Conservation (phyloP, 805 yeast species). For the Wickerhamiella bombiphila region DNA sequence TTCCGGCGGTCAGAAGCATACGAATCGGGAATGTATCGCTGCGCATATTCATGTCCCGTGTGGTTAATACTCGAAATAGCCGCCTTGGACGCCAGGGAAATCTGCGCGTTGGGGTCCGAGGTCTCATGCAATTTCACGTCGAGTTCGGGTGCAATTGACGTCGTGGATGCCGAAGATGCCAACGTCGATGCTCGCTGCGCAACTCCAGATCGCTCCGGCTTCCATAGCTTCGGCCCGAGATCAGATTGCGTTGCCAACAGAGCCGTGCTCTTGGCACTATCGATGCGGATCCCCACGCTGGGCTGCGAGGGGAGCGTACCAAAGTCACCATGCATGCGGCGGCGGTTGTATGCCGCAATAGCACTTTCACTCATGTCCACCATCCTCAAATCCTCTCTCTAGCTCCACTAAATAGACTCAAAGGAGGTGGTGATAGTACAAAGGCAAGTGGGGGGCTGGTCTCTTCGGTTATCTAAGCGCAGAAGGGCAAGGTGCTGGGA, state of each 20-base stretch:
- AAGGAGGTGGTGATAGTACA: too few relatives aligned
- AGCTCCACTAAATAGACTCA: too few relatives aligned
- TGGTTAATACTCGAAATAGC: constrained; percentile 22
- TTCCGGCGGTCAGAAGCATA: constrained; percentile 20
- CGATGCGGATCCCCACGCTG: constrained; percentile 23
- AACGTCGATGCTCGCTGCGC: constrained; percentile 25
- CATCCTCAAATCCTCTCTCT: too few relatives aligned
- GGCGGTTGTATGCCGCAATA: constrained; percentile 24
- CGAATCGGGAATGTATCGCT: constrained; percentile 24
- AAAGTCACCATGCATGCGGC: constrained; percentile 23
- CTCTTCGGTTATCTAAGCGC: too few relatives aligned
- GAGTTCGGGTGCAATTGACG: constrained; percentile 17
- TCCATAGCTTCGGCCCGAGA: constrained; percentile 25
- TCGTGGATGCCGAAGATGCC: constrained; percentile 19
- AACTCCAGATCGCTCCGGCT: constrained; percentile 20
- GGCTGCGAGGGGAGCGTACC: constrained; percentile 25
- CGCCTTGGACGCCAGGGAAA: constrained; percentile 20
- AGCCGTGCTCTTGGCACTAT: constrained; percentile 23
- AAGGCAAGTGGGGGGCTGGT: too few relatives aligned
- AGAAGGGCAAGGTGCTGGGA: too few relatives aligned
- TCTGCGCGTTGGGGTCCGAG: constrained; percentile 19
- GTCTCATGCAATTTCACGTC: constrained; percentile 14
- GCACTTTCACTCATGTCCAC: constrained; percentile 20
- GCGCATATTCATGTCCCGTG: constrained; percentile 23
- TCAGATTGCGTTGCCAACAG: constrained; percentile 21